Conservation (phyloP, 2,329 filamentous ascomycete genomes). For the Alternaria infectoria region DNA sequence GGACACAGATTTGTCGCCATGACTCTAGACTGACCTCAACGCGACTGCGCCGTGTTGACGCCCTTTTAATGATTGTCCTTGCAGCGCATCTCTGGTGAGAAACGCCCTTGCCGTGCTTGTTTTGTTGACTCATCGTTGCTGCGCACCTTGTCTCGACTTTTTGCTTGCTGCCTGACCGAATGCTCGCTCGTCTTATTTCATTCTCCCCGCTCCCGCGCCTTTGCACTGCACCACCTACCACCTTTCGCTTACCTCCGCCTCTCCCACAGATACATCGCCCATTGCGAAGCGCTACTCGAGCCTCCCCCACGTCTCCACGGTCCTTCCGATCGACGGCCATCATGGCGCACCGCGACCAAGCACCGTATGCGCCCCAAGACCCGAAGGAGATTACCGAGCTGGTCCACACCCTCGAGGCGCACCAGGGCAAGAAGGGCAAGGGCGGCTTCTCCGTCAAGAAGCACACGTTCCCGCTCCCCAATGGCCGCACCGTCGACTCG, state of each 20-base stretch:
- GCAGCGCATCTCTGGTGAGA: not conserved
- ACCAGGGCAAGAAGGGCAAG: constrained; percentile 52
- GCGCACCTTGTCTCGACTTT: constrained; percentile 1
- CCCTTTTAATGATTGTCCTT: constrained; percentile 9
- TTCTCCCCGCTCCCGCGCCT: constrained; percentile 20
- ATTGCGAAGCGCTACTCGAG: not conserved
- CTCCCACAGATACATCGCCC: constrained; percentile 14
- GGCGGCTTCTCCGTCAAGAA: constrained; percentile 77
- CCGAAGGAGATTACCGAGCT: constrained; percentile 70
- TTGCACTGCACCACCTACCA: constrained; percentile 8
- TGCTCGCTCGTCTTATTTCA: constrained; percentile 20
- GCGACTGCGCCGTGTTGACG: constrained; percentile 6
- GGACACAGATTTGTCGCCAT: constrained; percentile 3
- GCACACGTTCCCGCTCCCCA: constrained; percentile 73
- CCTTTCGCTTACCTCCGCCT: constrained; percentile 20
- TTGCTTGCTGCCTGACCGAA: constrained; percentile 22
- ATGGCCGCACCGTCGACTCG: constrained; percentile 76
- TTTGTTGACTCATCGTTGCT: constrained; percentile 16
- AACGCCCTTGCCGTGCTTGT: constrained; percentile 21
- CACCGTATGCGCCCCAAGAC: constrained; percentile 74
- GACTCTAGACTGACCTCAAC: constrained; percentile 10
- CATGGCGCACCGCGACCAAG: constrained; percentile 61
- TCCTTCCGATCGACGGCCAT: constrained; percentile 18
- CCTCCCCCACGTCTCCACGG: not conserved
- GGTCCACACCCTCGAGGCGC: constrained; percentile 67